Base-by-base conservation (phyloP, 2,329 filamentous ascomycete species). In the Aspergillus costaricaensis region DNA sequence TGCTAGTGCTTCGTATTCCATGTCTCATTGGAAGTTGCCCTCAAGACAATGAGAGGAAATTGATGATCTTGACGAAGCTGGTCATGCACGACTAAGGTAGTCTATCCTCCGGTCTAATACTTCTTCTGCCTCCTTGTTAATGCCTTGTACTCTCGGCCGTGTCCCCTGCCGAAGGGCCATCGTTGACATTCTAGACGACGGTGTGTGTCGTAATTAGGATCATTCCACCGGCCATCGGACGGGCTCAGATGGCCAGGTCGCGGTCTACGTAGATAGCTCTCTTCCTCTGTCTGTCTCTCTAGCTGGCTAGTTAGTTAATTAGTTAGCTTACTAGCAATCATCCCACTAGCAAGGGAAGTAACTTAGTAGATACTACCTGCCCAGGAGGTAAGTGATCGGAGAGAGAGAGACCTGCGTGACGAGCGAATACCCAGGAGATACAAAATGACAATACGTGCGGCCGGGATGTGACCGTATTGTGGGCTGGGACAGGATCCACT, bases 401-500 rank as follows among this genome's bases (percentile, higher is more conserved):
- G 32, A 36, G 21, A 14, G 32, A 36, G 32, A 27, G 44, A 9
- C 23, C 14, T 49, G 19, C 21, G 44, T n/a, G 23, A 27, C 21
- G 15, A 1, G 44, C 7, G 21, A 25, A 49, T 49, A 49, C 44
- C 19, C 23, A 15, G 27, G 25, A 17, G 25, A 19, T 12, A 55
- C 43, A 17, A 54, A 57, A 60, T 27, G 12, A 55, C 43, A 17
- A 60, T 60, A 62, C 36, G 50, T 27, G 51, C 36, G 17, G 17
- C 4, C 25, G 49, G 41, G 50, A 30, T 23, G 36, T 62, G 58
- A 62, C 55, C 12, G 60, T 58, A 61, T 39, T 12, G 48, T 59
- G 60, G 30, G 30, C 47, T 53, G 32, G 32, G 32, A 36, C 32
- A 36, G 32, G 41, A 58, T 59, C 17, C 43, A 36, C 32, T 14